Evolutionary conservation across 192 early-diverging fungal species (phyloP), one percentile per base, ranked within the genome.

Genomic region (Backusella mclennaniae): DNA sequence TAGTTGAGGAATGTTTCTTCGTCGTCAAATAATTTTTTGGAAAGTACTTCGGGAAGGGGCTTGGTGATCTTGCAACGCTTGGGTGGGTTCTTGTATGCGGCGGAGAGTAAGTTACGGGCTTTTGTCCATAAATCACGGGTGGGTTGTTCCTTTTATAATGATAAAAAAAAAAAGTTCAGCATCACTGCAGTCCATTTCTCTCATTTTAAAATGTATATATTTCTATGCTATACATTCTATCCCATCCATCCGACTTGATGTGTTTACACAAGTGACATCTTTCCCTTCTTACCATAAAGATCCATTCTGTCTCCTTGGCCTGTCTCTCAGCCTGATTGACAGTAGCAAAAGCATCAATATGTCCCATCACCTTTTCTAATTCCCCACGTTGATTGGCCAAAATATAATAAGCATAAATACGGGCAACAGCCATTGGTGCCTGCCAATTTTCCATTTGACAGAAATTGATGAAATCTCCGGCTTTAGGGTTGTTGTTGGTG

Each of bases 311-410:
- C 66, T 88, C 87, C 79, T 84, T 88, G 66, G 84, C 85, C 46
- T 88, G 87, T 23, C 87, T 77, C 53, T 88, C 87, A 23, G 82
- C 84, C 73, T 88, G 87, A 71, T 81, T 84, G 42, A 88, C 84
- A n/a, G 87, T 88, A 1, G 87, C 87, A 76, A 88, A 88, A 1
- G 87, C 87, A 53, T 88, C 85, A 38, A 85, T 82, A 39, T 88
- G 85, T 36, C 77, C 79, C 59, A 85, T 35, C 1, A 84, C 84
- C 4, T 73, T 41, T 35, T 85, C 79, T 1, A 86, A 71, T 26
- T 88, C 87, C 7, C 82, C 82, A 8, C 76, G 76, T 56, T 88
- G 85, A 31, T 86, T 83, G 19, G 87, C 85, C 33, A 88, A 73
- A 52, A 86, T 77, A 6, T 86, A 75, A 59, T 84, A 84, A 33